A percentile compares a stretch with the other conserved stretches of the same genome.
phyloP scores from a whole-genome alignment of 164 flowering plant genomes.

The Sedum album region DNA sequence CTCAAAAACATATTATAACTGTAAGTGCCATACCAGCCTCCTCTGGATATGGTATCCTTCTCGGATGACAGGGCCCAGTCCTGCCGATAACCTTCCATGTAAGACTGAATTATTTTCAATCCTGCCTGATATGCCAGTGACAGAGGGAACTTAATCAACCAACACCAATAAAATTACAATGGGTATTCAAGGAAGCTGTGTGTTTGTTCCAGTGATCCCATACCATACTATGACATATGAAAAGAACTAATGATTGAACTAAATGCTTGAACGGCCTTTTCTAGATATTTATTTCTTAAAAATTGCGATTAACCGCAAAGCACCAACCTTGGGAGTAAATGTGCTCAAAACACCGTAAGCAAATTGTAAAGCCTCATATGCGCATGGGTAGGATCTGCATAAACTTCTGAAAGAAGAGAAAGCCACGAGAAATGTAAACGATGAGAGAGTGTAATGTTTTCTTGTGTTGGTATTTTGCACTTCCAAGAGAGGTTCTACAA shows the following conservation, averaged over 20 bases:
- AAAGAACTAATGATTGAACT: background rate
- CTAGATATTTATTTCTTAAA: background rate
- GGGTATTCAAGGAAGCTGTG: background rate
- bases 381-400: conserved; percentile 85
- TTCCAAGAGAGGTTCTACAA: background rate
- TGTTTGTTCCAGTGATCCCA: no score
- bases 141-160: background rate
- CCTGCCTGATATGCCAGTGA: conserved; percentile 48
- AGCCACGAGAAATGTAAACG: background rate
- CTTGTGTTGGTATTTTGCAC: background rate
- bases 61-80: conserved; percentile 90
- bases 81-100: conserved; percentile 93
- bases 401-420: conserved; percentile 85
- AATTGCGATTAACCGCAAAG: background rate
- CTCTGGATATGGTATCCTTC: conserved; percentile 57
- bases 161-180: no score
- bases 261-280: background rate
- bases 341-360: conserved; percentile 73
- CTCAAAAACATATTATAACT: no score
- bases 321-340: conserved; percentile 31
- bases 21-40: conserved; percentile 78
- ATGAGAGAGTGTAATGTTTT: background rate
- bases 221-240: no score
- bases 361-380: conserved; percentile 68
- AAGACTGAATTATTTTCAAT: conserved; percentile 71